A percentile compares a stretch with the other conserved stretches of the same genome.
These are phyloP conservation scores for Termitomyces sp. DNA, from an alignment of 768 basidiomycete species.

Conservation along the genomic window DNA sequence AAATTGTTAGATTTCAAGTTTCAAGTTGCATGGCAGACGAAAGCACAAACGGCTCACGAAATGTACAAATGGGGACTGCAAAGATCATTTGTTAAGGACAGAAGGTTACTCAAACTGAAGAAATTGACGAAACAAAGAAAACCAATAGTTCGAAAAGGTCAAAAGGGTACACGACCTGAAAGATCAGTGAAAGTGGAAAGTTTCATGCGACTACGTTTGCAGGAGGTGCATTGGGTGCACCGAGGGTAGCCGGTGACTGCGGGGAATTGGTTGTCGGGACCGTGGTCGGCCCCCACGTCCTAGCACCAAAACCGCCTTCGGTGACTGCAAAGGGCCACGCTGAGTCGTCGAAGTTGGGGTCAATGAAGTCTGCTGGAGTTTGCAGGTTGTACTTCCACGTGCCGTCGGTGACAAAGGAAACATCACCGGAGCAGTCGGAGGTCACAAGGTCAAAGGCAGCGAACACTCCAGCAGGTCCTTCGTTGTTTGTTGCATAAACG, in stretches of 20 bases:
- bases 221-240: slow-evolving; percentile 11
- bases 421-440: slow-evolving; percentile 12
- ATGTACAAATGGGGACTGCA: neutral
- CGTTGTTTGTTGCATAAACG: slow-evolving; percentile 9
- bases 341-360: slow-evolving; percentile 13
- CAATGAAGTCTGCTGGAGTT: slow-evolving; percentile 12
- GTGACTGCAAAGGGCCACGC: slow-evolving; percentile 17
- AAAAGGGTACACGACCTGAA: neutral
- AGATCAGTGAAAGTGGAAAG: neutral
- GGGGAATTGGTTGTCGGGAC: slow-evolving; percentile 7
- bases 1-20: no score
- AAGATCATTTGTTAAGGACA: neutral
- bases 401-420: slow-evolving; percentile 14
- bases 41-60: neutral
- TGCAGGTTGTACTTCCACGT: slow-evolving; percentile 19
- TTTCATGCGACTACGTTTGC: slow-evolving; percentile 9
- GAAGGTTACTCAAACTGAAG: neutral
- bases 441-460: slow-evolving; percentile 15
- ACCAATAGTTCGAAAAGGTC: neutral
- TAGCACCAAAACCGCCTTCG: slow-evolving; percentile 16
- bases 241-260: slow-evolving; percentile 5
- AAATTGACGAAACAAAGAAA: neutral
- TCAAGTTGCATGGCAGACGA: no score
- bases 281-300: slow-evolving; percentile 19
- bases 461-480: slow-evolving; percentile 16